Evolutionary conservation across 768 basidiomycete species (phyloP), one percentile per base, ranked within the genome.

Genomic region (Favolaschia claudopus): DNA sequence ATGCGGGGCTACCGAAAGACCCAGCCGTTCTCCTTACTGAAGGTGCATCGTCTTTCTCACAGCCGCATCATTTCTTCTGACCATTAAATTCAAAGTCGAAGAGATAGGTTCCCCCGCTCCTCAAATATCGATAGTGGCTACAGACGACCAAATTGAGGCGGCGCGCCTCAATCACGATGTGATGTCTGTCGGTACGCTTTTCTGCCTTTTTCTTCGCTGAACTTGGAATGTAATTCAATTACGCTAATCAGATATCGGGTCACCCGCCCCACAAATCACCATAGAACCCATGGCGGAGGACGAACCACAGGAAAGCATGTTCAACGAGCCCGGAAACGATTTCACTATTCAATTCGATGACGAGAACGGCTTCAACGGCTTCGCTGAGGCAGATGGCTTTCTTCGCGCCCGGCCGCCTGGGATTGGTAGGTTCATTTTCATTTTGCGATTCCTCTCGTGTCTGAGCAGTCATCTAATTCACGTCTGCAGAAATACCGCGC

Each of bases 131-230:
- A 22, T 55, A 20, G 49, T 55, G 51, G 54, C 63, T 6, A 64
- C 58, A 27, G 58, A 64, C 47, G 63, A 64, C 55, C 54, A 64
- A 29, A 64, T 64, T 31, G 63, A 64, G 27, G 63, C 56, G 31
- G 63, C 49, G 12, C 55, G 63, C 7, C 50, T 59, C 12, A 61
- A 61, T n/a, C 43, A 64, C 28, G 62, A 57, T 28, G 17, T n/a
- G n/a, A n/a, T 52, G 5, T 32, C 58, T 34, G 38, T 60, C 28
- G 54, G 63, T 15, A 14, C 38, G 58, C 49, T 14, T 19, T 10
- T 34, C 4, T 33, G 15, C 19, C 24, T 4, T 8, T 19, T 24
- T 22, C 2, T 22, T 3, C 43, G 13, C 15, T 7, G 5, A 32
- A 19, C 42, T 39, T 15, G 42, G 17, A n/a, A n/a, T n/a, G n/a